Percentiles rank a stretch among this genome's conserved stretches.
These are phyloP conservation scores for Thozetella sp. DNA, from an alignment of 495 filamentous ascomycete species.

Conservation along the genomic window DNA sequence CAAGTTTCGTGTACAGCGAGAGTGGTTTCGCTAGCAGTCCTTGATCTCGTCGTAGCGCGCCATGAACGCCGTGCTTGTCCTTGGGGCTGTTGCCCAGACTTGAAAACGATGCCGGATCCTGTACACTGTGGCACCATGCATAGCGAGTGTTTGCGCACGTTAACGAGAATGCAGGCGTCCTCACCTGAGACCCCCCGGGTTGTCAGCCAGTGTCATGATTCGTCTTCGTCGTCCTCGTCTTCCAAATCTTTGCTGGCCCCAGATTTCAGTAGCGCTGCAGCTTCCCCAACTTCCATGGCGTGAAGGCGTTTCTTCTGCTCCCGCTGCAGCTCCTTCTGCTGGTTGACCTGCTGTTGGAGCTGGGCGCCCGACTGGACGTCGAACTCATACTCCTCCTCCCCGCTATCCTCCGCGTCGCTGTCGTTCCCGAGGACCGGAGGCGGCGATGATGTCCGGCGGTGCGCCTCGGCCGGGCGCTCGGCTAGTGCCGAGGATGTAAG, in stretches of 20 bases:
- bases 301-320: constrained; percentile 53
- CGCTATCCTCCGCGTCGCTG: constrained; percentile 49
- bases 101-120: no score
- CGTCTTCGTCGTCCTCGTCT: constrained; percentile 31
- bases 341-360: constrained; percentile 21
- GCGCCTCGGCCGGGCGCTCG: constrained; percentile 22
- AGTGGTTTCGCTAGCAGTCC: no score
- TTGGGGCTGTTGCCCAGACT: no score
- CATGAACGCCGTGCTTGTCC: no score
- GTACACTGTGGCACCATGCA: no score
- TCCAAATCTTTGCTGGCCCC: constrained; percentile 20
- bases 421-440: constrained; percentile 24
- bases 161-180: not conserved
- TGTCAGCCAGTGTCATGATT: constrained; percentile 7
- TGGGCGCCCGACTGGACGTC: constrained; percentile 49
- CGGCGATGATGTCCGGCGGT: constrained; percentile 15
- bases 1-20: no score
- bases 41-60: no score
- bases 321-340: constrained; percentile 21
- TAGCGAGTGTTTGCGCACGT: not conserved
- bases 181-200: constrained; percentile 8
- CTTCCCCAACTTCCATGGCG: constrained; percentile 57
- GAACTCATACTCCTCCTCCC: constrained; percentile 49
- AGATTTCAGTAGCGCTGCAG: constrained; percentile 42
- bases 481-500: constrained; percentile 16